Evolutionary conservation across 1,139 yeast genomes (phyloP).

Genomic region (Scheffersomyces illinoinensis): DNA sequence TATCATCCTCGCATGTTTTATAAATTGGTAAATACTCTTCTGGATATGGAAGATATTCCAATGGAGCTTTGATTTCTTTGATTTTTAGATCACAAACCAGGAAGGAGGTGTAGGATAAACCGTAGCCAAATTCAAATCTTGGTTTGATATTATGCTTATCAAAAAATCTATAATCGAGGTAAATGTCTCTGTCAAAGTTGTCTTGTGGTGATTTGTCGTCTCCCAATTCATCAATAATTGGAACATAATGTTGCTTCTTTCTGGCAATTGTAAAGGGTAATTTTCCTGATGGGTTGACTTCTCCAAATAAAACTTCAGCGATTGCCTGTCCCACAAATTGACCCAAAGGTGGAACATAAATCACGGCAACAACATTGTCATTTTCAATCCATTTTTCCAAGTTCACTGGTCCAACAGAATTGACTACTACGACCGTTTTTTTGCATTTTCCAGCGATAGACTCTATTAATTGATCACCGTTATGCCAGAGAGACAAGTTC

Average conservation of each 20-base stretch:
- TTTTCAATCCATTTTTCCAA: slow-evolving; percentile 61
- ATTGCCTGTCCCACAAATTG: slow-evolving; percentile 49
- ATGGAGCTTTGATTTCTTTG: slow-evolving; percentile 43
- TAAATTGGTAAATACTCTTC: slow-evolving; percentile 45
- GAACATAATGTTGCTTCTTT: slow-evolving; percentile 54
- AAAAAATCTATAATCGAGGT: slow-evolving; percentile 56
- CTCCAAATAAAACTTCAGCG: slow-evolving; percentile 54
- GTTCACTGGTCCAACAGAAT: slow-evolving; percentile 60
- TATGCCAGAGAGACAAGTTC: slow-evolving; percentile 59
- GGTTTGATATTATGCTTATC: slow-evolving; percentile 59
- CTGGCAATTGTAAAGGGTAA: slow-evolving; percentile 65
- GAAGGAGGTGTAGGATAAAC: slow-evolving; percentile 57
- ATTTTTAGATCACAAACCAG: slow-evolving; percentile 41
- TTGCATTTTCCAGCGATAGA: slow-evolving; percentile 48
- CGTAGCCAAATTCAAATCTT: slow-evolving; percentile 62
- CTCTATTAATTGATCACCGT: slow-evolving; percentile 56
- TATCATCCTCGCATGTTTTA: slow-evolving; percentile 44
- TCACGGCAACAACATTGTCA: slow-evolving; percentile 57
- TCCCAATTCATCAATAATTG: slow-evolving; percentile 44
- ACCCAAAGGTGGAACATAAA: slow-evolving; percentile 59
- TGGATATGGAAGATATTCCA: slow-evolving; percentile 52
- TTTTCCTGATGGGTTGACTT: slow-evolving; percentile 60
- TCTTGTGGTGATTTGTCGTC: slow-evolving; percentile 47
- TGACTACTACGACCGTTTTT: slow-evolving; percentile 58
- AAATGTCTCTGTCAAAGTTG: slow-evolving; percentile 48